A percentile compares a stretch with the other conserved stretches of the same genome.
These are phyloP conservation scores for Trametes elegans DNA, from an alignment of 768 basidiomycete genomes.

Conservation along the genomic window DNA sequence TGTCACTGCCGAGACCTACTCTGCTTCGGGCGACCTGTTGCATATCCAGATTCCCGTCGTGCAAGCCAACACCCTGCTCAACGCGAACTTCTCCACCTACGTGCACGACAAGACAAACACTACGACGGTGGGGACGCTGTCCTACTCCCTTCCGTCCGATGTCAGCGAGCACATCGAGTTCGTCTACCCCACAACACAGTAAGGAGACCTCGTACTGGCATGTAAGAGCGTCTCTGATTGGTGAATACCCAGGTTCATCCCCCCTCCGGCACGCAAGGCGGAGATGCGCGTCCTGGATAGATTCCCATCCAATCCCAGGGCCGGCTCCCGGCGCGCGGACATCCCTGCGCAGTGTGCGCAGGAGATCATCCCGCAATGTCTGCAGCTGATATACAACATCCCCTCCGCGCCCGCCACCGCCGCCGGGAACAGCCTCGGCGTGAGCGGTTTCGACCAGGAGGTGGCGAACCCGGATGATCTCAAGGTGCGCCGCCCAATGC, in stretches of 20 bases:
- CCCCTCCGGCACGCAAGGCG: constrained; percentile 9
- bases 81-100: constrained; percentile 33
- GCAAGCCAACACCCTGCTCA: constrained; percentile 34
- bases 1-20: constrained; percentile 18
- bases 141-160: constrained; percentile 33
- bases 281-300: background rate
- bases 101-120: constrained; percentile 29
- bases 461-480: constrained; percentile 32
- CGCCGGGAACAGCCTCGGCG: constrained; percentile 29
- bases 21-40: constrained; percentile 34
- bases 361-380: constrained; percentile 27
- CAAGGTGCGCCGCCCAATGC: constrained; percentile 14
- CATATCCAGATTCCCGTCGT: constrained; percentile 27
- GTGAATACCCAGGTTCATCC: constrained; percentile 8
- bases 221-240: background rate
- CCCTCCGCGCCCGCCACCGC: constrained; percentile 33
- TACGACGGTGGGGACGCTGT: constrained; percentile 32
- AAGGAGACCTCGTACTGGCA: too few species aligned
- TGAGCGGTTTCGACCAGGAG: constrained; percentile 33
- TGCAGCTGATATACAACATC: constrained; percentile 36
- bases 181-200: constrained; percentile 31
- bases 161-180: constrained; percentile 29
- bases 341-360: constrained; percentile 22
- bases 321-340: constrained; percentile 1
- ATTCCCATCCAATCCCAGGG: background rate